Percentiles rank a stretch among this genome's conserved stretches.
Conservation (phyloP, 306 rosid genomes). For the Ochetophila trinervis region DNA sequence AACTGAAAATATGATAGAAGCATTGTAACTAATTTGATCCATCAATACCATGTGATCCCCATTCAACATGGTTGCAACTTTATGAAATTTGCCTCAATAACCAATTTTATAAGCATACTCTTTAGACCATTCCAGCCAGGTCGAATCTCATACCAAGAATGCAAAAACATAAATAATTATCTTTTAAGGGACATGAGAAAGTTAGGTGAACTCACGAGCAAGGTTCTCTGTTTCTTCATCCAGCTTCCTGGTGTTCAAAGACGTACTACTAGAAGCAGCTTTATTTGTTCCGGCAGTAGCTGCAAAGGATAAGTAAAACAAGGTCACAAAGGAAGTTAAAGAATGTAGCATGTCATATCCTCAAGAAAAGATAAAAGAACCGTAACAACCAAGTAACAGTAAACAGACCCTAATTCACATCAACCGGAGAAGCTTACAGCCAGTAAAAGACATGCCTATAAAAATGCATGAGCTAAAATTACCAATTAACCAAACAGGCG, state of each 20-base stretch:
- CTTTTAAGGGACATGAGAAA: neutral
- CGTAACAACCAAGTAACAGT: neutral
- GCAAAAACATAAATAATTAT: neutral
- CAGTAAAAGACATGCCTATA: neutral
- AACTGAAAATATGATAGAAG: too few species aligned
- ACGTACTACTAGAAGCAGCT: slow-evolving; percentile 79
- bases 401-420: neutral
- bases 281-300: slow-evolving; percentile 76
- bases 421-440: neutral
- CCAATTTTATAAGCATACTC: neutral
- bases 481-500: neutral
- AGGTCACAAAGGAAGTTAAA: neutral
- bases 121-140: neutral
- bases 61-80: too few species aligned
- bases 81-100: neutral
- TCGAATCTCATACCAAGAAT: neutral
- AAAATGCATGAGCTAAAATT: too few species aligned
- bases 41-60: too few species aligned
- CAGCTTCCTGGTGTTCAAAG: slow-evolving; percentile 80
- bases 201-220: slow-evolving; percentile 49
- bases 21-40: too few species aligned
- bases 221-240: slow-evolving; percentile 86
- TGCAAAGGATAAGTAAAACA: slow-evolving; percentile 19
- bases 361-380: neutral
- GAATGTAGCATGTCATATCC: neutral